Base-by-base conservation (phyloP, 129 eudicot genomes). In the Cynara cardunculus region DNA sequence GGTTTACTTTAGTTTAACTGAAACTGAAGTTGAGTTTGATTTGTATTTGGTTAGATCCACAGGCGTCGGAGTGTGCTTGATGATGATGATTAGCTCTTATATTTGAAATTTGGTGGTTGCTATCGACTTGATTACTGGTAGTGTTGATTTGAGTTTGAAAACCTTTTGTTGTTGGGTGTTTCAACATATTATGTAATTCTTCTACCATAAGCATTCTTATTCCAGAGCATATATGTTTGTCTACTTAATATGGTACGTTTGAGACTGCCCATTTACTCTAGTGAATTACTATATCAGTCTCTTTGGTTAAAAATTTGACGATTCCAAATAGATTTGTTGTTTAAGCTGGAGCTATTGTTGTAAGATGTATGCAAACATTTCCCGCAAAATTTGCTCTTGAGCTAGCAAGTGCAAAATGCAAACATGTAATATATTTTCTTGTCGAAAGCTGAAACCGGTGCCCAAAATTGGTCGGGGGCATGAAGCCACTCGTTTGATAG, bases 1-100 rank as follows among this genome's bases (percentile, higher is more conserved):
- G 56, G 56, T 44, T 44, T 44, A 5, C 19, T 46, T 46, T 44
- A 5, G 59, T 46, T 46, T 30, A 81, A 16, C 21, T 18, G 75
- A 75, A 49, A 25, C 27, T 21, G 59, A 19, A 30, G 18, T 59
- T 82, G 53, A 71, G 71, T 56, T 82, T 71, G 72, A 13, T 72
- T 49, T 77, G 9, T 9, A 25, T 71, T 61, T 77, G 10, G 12
- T 21, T 91, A 95, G 99, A 95, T 95, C 67, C 92, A 85, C 80
- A 95, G 99, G 91, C 99, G 97, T 18, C 87, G 91, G 59, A 92
- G 91, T 78, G 98, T 94, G 86, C 96, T 95, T 72, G 97, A 92
- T 2, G 99, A 95, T 53, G 99, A 95, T 78, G 98, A 94, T 84
- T 93, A 92, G 85, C 19, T 56, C 30, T 46, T 46, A 18, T 25